Evolutionary conservation across 768 basidiomycete species (phyloP).

Genomic region (Macrolepiota fuliginosa): DNA sequence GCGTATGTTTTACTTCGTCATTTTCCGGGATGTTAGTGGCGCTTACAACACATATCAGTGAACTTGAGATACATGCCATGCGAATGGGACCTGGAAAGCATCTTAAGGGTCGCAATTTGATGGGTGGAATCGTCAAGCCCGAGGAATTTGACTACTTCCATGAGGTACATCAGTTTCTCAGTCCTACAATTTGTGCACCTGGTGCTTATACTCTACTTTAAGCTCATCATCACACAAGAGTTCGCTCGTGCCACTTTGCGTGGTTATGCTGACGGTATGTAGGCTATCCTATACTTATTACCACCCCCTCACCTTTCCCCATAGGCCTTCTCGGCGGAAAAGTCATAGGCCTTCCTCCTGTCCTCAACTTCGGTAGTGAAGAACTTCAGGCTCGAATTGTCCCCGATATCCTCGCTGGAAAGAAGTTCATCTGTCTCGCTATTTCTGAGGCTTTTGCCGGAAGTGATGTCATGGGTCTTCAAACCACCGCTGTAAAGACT

Average conservation of each 20-base stretch:
- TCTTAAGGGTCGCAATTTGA: conserved; percentile 76
- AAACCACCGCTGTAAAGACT: conserved; percentile 75
- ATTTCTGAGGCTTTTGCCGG: conserved; percentile 90
- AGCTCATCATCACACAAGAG: conserved; percentile 88
- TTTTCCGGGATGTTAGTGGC: conserved; percentile 48
- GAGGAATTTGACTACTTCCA: conserved; percentile 94
- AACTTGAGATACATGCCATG: conserved; percentile 82
- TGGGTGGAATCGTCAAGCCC: conserved; percentile 79
- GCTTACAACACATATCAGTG: conserved; percentile 32
- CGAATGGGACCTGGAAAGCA: conserved; percentile 94
- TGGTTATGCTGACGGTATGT: conserved; percentile 79
- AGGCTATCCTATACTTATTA: neutral
- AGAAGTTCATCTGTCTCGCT: conserved; percentile 84
- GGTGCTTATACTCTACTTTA: neutral
- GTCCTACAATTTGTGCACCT: neutral
- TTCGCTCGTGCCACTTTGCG: conserved; percentile 64
- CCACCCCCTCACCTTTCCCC: conserved; percentile 18
- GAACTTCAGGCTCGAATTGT: conserved; percentile 57
- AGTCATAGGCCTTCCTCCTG: conserved; percentile 85
- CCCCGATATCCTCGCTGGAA: conserved; percentile 68
- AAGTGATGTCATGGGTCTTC: conserved; percentile 78
- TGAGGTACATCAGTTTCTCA: conserved; percentile 39
- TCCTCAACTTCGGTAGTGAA: conserved; percentile 83
- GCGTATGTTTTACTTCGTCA: conserved; percentile 65
- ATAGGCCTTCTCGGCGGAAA: conserved; percentile 67